Base-by-base conservation (phyloP, 2,329 filamentous ascomycete species). In the Rutstroemia sp. region DNA sequence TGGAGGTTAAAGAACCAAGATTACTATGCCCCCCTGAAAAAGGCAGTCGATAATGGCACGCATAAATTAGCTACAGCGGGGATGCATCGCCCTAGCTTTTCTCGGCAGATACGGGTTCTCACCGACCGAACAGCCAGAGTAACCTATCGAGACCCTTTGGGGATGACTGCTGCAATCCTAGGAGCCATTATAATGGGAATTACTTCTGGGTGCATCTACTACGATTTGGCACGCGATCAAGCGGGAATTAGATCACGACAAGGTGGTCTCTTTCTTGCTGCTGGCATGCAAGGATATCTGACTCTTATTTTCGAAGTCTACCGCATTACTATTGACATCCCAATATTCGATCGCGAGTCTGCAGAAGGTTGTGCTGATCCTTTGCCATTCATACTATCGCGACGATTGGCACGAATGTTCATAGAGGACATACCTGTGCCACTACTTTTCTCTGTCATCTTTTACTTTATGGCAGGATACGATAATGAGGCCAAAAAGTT, bases 301-400 rank as follows among this genome's bases (percentile, higher is more conserved):
- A 77, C 81, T 48, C 68, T 82, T 3, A 69, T 81, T 1, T 82
- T 79, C 58, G 79, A 82, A 66, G 78, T 74, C 2, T 82, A 79
- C 59, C 73, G 79, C 14, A 66, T 82, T 27, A 80, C 77, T 0
- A 73, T 76, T 23, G 79, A 82, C 56, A 81, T 82, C 52, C 74
- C 75, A 59, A 66, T 81, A 2, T 82, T 81, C 63, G 79, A 82
- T 58, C 75, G 80, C 58, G 79, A 82, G 60, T 71, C 75, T 21
- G 74, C 75, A 44, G 79, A 82, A 68, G 78, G 78, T 1, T 16
- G 16, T 10, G 18, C 10, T 10, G 19, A 10, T 10, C 16, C 18
- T 21, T 18, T 18, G 19, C 16, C 41, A 7, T 44, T 44, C 10
- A 10, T 44, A 10, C 9, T 44, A 10, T 18, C 16, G 5, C 41